Evolutionary conservation across 495 filamentous ascomycete genomes (phyloP), one percentile per base, ranked within the genome.

Genomic region (Margaritispora aquatica): DNA sequence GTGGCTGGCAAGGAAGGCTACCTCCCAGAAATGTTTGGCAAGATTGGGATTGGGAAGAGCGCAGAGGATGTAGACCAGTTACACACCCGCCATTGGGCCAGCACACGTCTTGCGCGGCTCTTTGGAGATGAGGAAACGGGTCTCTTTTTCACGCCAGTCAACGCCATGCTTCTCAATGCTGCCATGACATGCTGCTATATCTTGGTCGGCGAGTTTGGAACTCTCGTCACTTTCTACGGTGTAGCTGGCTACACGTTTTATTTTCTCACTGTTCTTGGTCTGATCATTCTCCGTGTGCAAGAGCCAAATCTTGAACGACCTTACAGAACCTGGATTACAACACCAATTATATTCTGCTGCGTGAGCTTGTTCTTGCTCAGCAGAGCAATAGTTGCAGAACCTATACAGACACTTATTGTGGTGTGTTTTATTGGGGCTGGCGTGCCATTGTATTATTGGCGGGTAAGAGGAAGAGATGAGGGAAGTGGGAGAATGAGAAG

Each of bases 241-340:
- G 94, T 98, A 0, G 94, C 92, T 2, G 92, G 91, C 7, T 98
- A 97, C 70, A 89, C 87, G 0, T 97, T 97, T 70, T 98, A 98
- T 74, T 98, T 98, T 73, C 69, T 96, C 29, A 96, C 93, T 0
- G 94, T 98, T 1, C 83, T 98, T 0, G 94, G 94, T 0, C 78
- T 98, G 26, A 96, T 98, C 55, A 84, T 97, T 27, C 76, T 98
- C 61, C 77, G 94, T 23, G 87, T 97, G n/a, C 82, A 81, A 38
- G 94, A 97, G 70, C 95, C 95, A 8, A 74, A 84, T 57, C 77
- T 97, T 22, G 91, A 97, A 70, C 73, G 94, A 22, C 91, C 94
- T 1, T 98, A 97, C 72, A 84, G 81, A 69, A 94, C 91, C 17
- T 98, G 95, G 95, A 95, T 98, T 59, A 87, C 87, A 1, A 97